phyloP scores from a whole-genome alignment of 192 early-diverging fungal genomes.

The Linnemannia schmuckeri region DNA sequence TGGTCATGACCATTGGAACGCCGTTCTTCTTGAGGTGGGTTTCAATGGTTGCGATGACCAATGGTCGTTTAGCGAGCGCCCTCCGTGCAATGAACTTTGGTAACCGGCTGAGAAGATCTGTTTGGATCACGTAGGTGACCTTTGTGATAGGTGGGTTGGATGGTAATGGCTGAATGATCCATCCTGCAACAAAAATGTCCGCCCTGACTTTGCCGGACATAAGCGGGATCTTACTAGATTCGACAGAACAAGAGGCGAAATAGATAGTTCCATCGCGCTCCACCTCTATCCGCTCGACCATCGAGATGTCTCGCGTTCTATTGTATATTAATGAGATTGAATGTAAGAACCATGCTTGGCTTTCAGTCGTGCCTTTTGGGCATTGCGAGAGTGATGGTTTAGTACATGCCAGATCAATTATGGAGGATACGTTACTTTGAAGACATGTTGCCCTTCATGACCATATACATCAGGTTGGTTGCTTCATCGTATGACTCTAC shows the following conservation, averaged over 20 bases:
- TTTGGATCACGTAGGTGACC: slow-evolving; percentile 69
- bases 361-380: neutral
- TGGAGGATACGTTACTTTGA: slow-evolving; percentile 47
- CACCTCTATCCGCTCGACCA: slow-evolving; percentile 62
- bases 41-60: slow-evolving; percentile 65
- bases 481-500: slow-evolving; percentile 51
- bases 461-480: slow-evolving; percentile 53
- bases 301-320: slow-evolving; percentile 49
- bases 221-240: slow-evolving; percentile 61
- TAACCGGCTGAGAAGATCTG: slow-evolving; percentile 64
- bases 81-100: slow-evolving; percentile 70
- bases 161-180: slow-evolving; percentile 67
- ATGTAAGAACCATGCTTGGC: neutral
- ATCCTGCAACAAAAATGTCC: slow-evolving; percentile 64
- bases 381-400: too few relatives aligned
- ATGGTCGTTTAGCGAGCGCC: slow-evolving; percentile 61
- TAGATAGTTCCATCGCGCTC: slow-evolving; percentile 61
- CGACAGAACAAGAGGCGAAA: slow-evolving; percentile 63
- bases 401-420: neutral
- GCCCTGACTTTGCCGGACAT: slow-evolving; percentile 59
- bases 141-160: slow-evolving; percentile 62
- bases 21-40: slow-evolving; percentile 68
- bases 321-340: neutral
- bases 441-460: slow-evolving; percentile 51
- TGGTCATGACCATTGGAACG: slow-evolving; percentile 51